Percentiles rank a stretch among this genome's conserved stretches.
Conservation (phyloP, 768 basidiomycete genomes). For the Amanita molliuscula region DNA sequence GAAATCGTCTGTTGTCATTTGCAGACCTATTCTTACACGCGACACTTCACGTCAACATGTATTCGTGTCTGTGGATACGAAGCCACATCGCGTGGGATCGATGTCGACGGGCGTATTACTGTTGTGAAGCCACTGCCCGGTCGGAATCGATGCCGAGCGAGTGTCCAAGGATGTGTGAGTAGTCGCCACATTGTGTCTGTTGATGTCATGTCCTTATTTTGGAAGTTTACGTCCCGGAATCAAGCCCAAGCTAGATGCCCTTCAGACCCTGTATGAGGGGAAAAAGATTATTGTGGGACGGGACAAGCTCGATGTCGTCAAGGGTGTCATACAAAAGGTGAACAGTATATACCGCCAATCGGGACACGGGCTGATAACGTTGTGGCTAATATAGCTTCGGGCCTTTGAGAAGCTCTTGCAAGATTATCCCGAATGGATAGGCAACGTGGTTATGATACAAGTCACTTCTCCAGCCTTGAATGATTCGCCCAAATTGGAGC, state of each 20-base stretch:
- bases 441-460: slow-evolving; percentile 80
- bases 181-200: not conserved
- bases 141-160: slow-evolving; percentile 89
- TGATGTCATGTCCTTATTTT: not conserved
- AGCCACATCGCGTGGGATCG: slow-evolving; percentile 59
- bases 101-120: slow-evolving; percentile 79
- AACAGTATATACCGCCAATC: not conserved
- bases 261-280: slow-evolving; percentile 78
- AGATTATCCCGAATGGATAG: slow-evolving; percentile 93
- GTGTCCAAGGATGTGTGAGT: slow-evolving; percentile 73
- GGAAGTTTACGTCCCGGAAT: slow-evolving; percentile 66
- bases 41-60: slow-evolving; percentile 92
- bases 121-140: slow-evolving; percentile 85
- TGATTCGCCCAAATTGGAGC: slow-evolving; percentile 89
- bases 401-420: slow-evolving; percentile 92
- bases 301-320: slow-evolving; percentile 97
- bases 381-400: slow-evolving; percentile 49
- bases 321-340: slow-evolving; percentile 94
- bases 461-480: slow-evolving; percentile 90
- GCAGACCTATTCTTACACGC: slow-evolving; percentile 85
- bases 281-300: slow-evolving; percentile 98
- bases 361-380: not conserved
- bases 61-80: slow-evolving; percentile 96
- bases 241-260: slow-evolving; percentile 80
- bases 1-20: not conserved